These are phyloP conservation scores for Lepidium sativum DNA, from an alignment of 345 rosid genomes.

Conservation along the genomic window DNA sequence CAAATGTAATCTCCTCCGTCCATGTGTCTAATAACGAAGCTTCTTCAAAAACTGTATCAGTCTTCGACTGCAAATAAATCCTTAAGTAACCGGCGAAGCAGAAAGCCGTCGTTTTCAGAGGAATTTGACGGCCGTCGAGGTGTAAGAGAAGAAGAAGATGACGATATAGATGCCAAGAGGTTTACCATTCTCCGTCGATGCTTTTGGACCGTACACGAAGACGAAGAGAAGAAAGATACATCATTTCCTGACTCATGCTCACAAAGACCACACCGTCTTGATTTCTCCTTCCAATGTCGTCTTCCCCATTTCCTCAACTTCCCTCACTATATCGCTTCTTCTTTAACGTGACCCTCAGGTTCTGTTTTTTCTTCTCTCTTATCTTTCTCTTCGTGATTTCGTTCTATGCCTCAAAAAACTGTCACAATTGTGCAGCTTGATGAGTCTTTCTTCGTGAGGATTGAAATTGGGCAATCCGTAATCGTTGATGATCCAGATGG, in stretches of 20 bases:
- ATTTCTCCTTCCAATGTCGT: constrained; percentile 38
- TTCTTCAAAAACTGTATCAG: background rate
- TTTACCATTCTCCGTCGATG: constrained; percentile 78
- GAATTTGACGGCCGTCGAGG: background rate
- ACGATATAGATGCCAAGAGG: constrained; percentile 83
- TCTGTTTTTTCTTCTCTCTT: background rate
- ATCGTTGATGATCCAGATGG: constrained; percentile 55
- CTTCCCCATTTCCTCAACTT: constrained; percentile 61
- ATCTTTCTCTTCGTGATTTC: background rate
- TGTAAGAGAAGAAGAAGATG: constrained; percentile 25
- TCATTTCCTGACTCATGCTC: constrained; percentile 84
- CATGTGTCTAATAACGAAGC: too few species aligned
- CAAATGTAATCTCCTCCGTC: too few species aligned
- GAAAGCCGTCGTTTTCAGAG: background rate
- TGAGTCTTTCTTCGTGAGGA: constrained; percentile 45
- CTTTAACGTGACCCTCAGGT: constrained; percentile 56
- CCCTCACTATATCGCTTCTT: constrained; percentile 53
- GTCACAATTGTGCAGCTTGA: constrained; percentile 37
- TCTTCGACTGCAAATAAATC: background rate
- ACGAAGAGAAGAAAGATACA: constrained; percentile 60
- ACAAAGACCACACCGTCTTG: constrained; percentile 64
- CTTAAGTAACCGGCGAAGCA: background rate
- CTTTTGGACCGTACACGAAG: constrained; percentile 46
- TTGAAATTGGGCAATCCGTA: constrained; percentile 57
- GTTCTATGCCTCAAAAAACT: background rate